A percentile compares a stretch with the other conserved stretches of the same genome.
Conservation (phyloP, 345 rosid species). For the Reutealis trisperma region DNA sequence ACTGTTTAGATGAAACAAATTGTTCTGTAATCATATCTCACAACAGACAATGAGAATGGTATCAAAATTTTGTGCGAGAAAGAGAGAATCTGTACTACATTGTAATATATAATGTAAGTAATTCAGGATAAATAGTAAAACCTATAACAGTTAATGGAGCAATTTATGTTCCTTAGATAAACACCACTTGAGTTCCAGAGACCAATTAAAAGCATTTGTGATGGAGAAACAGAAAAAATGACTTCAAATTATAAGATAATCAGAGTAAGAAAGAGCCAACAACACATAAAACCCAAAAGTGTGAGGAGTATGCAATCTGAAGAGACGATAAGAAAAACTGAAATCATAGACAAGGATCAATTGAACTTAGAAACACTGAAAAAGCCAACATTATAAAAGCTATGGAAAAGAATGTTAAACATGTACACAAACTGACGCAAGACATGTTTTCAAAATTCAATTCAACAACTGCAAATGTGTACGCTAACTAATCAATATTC, state of each 20-base stretch:
- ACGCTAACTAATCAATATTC: too few relatives aligned
- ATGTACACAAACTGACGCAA: too few relatives aligned
- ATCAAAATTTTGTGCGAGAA: too few relatives aligned
- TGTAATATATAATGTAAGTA: background rate
- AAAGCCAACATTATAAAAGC: too few relatives aligned
- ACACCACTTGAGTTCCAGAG: background rate
- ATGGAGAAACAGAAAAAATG: background rate
- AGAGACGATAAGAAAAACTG: too few relatives aligned
- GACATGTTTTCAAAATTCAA: too few relatives aligned
- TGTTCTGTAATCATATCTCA: too few relatives aligned
- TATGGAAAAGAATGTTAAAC: too few relatives aligned
- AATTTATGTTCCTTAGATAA: background rate
- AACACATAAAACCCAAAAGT: background rate
- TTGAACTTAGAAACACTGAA: too few relatives aligned
- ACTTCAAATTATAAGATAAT: background rate
- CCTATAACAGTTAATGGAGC: background rate
- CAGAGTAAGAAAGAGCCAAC: background rate
- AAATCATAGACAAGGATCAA: too few relatives aligned
- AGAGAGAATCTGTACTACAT: background rate
- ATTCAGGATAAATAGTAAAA: background rate
- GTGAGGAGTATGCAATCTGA: background rate
- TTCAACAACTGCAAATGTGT: too few relatives aligned
- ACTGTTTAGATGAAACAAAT: too few relatives aligned
- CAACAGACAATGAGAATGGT: background rate
- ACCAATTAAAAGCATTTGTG: background rate